Evolutionary conservation across 371 early-diverging fungal species (phyloP), one percentile per base, ranked within the genome.

Genomic region (Mortierella sp.): DNA sequence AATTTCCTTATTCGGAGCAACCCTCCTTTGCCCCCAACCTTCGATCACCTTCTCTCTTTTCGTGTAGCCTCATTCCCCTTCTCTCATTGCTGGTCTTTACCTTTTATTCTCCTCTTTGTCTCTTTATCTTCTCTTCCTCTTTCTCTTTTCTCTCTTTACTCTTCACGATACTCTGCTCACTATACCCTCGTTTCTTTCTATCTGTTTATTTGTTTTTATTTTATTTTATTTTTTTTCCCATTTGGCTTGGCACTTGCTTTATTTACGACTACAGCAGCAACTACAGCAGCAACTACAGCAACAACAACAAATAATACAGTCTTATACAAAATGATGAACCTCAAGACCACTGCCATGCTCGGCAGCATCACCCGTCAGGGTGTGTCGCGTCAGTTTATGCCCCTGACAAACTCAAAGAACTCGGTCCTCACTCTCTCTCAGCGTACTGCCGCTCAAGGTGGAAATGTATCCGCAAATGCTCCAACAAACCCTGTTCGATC

Each of bases 361-460:
- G 79, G 79, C 37, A 75, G 64, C 58, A 47, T 81, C 62, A 70
- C 83, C 57, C 75, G 83, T 45, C 83, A 81, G 64, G 65, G 63
- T 67, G 83, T 81, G 30, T 81, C 83, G 16, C 69, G 68, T 49
- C 83, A 81, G 76, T 59, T 81, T 54, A 35, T 81, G 55, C 83
- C 83, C 14, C 65, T 80, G 24, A 40, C 72, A 45, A 75, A 66
- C 51, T 66, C 83, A 8, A 81, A 81, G 63, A 75, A 70, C 70
- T 40, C 72, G 40, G 83, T 76, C 70, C 64, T 81, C 64, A 72
- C 62, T 14, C 60, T 81, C 64, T 69, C 76, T 8, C 83, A 81
- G 58, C 72, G 83, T 51, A 72, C 83, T n/a, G 73, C 76, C 18
- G 66, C 76, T 30, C 70, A 72, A 16, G 69, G 66, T 5, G 60